Evolutionary conservation across 1,284 basidiomycete species (phyloP), one percentile per base, ranked within the genome.

Genomic region (Mycena citricolor): DNA sequence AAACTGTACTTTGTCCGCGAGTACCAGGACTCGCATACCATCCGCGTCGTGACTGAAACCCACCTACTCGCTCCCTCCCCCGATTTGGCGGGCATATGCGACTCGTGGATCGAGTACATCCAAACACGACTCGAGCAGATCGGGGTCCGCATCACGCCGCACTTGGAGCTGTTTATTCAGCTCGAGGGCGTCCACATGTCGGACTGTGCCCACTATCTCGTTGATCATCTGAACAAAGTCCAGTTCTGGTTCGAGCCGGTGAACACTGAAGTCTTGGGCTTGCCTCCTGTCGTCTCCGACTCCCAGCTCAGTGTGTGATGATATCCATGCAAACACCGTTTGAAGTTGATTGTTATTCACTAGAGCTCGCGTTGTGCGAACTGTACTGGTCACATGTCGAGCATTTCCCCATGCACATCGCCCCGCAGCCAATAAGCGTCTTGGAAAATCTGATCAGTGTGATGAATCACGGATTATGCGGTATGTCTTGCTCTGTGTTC

Each of bases 321-420:
- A 21, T 23, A 34, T 35, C 12, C 38, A 40, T 32, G n/a, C n/a
- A n/a, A n/a, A n/a, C n/a, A n/a, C n/a, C n/a, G n/a, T n/a, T n/a
- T n/a, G n/a, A n/a, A n/a, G n/a, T n/a, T n/a, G 23, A 26, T 29
- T n/a, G n/a, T n/a, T n/a, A 13, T 26, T 24, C 16, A 13, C n/a
- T 38, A 81, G 80, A 65, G 43, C 49, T 63, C n/a, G 63, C 63
- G 2, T 47, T 81, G 11, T 65, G 76, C 31, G 65, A 69, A 20
- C 57, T 75, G 8, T 83, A 78, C 44, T 83, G 80, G 81, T 50
- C 56, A 0, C 79, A 82, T 47, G 60, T 79, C 10, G 79, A 81
- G 47, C 71, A 66, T 48, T 81, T 79, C 54, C 76, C 76, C 0
- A 73, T 73, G 65, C 76, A 82, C 55, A 42, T 66, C 14, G 50